Base-by-base conservation (phyloP, 2,329 filamentous ascomycete species). In the Xylaria sp. region DNA sequence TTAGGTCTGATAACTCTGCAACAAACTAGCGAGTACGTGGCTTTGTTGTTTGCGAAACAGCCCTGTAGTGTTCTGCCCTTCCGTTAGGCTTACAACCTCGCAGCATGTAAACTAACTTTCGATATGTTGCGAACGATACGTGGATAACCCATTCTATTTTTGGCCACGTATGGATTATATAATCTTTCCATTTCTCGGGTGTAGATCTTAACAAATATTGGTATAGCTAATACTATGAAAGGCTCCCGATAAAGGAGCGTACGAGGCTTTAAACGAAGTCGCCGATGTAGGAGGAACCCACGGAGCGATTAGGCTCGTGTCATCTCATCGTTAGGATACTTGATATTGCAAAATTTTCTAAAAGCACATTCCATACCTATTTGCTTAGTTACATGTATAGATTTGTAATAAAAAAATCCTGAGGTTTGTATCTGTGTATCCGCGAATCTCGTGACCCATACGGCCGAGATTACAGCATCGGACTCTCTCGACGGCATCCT, bases 11-110 rank as follows among this genome's bases (percentile, higher is more conserved):
- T 54, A 45, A 31, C 29, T 55, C 25, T 39, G 7, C 29, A 47
- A 27, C 51, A 57, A 31, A 29, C 54, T 13, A 39, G 53, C 45
- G 13, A 53, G 17, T 53, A 38, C 58, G 27, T 58, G 17, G 51
- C 53, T 44, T 47, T 33, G 13, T 51, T 22, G n/a, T 53, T 62
- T 39, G 22, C 29, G 42, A 50, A 49, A 25, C 20, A 49, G n/a
- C 15, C 25, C 13, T 33, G 17, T n/a, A 13, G 38, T 25, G 58
- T 13, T 5, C 2, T 25, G 58, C 58, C n/a, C 25, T 20, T 39
- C 6, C 17, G n/a, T 17, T 7, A 39, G 56, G 4, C 44, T 22
- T 53, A 25, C 31, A 17, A 50, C 29, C 36, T 10, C 11, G 31
- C 31, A 42, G 22, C 53, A 13, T 29, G 22, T n/a, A 25, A 17